Evolutionary conservation across 805 yeast species (phyloP), one percentile per base, ranked within the genome.

Genomic region (Maudiozyma saulgeensis): DNA sequence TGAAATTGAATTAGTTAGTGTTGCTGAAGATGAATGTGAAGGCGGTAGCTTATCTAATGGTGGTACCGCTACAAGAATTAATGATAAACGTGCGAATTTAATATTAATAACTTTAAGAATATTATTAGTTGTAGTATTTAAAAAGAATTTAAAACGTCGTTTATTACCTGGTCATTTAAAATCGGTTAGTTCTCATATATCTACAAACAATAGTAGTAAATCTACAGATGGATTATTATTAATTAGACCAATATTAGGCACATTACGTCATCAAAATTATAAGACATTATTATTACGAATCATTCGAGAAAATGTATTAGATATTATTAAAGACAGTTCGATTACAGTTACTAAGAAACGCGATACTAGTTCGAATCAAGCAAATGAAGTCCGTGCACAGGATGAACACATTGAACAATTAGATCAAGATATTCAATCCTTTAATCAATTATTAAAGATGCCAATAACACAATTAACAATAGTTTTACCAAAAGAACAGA

Each of bases 1-100:
- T 37, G 95, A 86, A 61, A 75, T 90, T 45, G 93, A 83, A 53
- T 70, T 79, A 25, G 31, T 47, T 4, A 37, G 25, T 6, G 37
- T 42, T 7, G n/a, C 26, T 6, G 46, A 47, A 21, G 49, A 47
- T 38, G 16, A 32, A 26, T 42, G 37, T 18, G 71, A 66, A 18
- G 72, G 66, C 15, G 68, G 62, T 16, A 56, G 57, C 1, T 53
- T 63, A 6, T 71, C 69, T 38, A 63, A 63, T 35, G 12, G 12
- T 23, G 19, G 25, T 12, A 39, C 25, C 3, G n/a, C 21, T 3
- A 61, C 75, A 69, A 72, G 73, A 65, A 60, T 76, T 53, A 63
- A 69, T 50, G 68, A 69, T 47, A 56, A 49, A 48, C 60, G 72
- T 43, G 74, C 73, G 0, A 62, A 64, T 46, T 44, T 69, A 16